Conservation (phyloP, 352 stramenopile genomes). For the Phytophthora crassamura region DNA sequence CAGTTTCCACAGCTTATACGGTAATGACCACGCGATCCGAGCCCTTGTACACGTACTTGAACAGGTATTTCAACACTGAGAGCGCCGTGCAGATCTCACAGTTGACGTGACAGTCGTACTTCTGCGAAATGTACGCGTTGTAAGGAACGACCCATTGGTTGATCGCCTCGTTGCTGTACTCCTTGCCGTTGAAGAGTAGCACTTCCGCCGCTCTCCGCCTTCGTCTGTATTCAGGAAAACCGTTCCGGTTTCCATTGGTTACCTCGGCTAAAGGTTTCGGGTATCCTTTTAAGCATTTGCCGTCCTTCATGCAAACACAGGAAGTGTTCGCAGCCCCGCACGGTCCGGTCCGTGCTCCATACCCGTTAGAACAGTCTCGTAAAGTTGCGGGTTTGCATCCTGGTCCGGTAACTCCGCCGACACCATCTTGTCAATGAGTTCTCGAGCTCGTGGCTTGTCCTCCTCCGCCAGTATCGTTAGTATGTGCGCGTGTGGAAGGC, state of each 20-base stretch:
- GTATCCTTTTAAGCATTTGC: constrained; percentile 33
- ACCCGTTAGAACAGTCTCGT: constrained; percentile 7
- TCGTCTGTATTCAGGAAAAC: constrained; percentile 4
- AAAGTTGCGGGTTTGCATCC: constrained; percentile 6
- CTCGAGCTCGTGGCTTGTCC: constrained; percentile 13
- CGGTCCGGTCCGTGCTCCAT: constrained; percentile 28
- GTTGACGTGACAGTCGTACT: too few species aligned
- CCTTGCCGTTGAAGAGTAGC: not conserved
- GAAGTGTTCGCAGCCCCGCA: constrained; percentile 3
- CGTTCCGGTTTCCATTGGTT: not conserved
- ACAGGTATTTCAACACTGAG: too few species aligned
- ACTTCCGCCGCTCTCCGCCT: not conserved
- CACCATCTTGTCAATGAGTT: constrained; percentile 28
- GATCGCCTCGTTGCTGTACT: too few species aligned
- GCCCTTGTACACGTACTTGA: too few species aligned
- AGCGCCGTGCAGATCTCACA: too few species aligned
- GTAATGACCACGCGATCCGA: too few species aligned
- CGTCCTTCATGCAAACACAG: constrained; percentile 27
- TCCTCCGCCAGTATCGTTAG: constrained; percentile 48
- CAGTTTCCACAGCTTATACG: too few species aligned
- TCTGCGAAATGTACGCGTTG: too few species aligned
- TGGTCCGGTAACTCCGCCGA: constrained; percentile 28
- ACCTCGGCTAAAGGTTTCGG: constrained; percentile 20
- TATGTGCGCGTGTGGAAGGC: constrained; percentile 54
- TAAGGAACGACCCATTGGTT: too few species aligned